Base-by-base conservation (phyloP, 805 yeast genomes). In the Starmerella stigmatis region DNA sequence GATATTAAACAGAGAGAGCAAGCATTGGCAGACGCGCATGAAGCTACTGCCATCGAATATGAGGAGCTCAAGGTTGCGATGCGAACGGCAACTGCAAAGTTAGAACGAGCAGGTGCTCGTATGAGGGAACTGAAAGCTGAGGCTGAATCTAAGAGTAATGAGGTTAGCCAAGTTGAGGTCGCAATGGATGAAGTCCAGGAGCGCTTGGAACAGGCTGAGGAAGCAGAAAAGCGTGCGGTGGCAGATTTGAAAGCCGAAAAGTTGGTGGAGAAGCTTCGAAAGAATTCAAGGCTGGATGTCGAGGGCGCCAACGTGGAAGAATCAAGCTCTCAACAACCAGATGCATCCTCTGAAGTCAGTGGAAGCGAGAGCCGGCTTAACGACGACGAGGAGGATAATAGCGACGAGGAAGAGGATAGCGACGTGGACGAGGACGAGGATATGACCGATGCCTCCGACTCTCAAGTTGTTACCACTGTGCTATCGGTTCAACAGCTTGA, bases 71-170 rank as follows among this genome's bases (percentile, higher is more conserved):
- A 55, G 40, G 51, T 48, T 9, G 57, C 59, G n/a, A 44, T 57
- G 9, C 56, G 51, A 30, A 44, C 52, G n/a, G 51, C 51, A 1
- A 21, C 15, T 9, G 44, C 30, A 7, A 39, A 46, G 29, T 33
- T 40, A 4, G 56, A 48, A 17, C 51, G 54, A 15, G 49, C 49
- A 1, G 32, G 23, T 3, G 94, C 83, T 43, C 71, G 95, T 55
- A 71, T 85, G 35, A 71, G 68, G 28, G 86, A 81, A 43, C 83
- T 81, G 8, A 78, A 81, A 50, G 67, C 70, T 8, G 77, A 71
- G 7, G 70, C 79, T 39, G 94, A 82, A 46, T 64, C 68, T 16
- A 92, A 83, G 55, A 77, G 81, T 42, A 70, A 72, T 8, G 63
- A 62, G 28, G 78, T 84, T 2, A 74, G 86, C 7, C 43, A 40